Conservation (phyloP, 805 yeast species). For the Candida golubevii region DNA sequence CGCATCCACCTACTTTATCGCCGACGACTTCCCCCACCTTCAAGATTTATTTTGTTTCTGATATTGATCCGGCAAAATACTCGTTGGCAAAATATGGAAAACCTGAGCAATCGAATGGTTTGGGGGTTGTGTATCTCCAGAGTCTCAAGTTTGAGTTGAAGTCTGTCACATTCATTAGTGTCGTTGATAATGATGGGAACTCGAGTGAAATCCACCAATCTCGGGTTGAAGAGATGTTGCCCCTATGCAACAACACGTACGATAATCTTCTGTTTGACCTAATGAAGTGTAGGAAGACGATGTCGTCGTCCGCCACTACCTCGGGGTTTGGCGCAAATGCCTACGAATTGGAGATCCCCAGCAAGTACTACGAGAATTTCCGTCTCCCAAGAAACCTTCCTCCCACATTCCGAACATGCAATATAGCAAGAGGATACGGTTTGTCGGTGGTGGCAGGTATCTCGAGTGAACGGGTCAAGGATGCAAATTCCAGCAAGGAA, state of each 20-base stretch:
- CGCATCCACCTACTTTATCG: constrained; percentile 43
- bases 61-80: constrained; percentile 26
- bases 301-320: constrained; percentile 21
- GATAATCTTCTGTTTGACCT: constrained; percentile 39
- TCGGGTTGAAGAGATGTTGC: constrained; percentile 20
- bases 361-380: constrained; percentile 34
- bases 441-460: constrained; percentile 31
- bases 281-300: constrained; percentile 26
- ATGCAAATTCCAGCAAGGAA: constrained; percentile 16
- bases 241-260: constrained; percentile 30
- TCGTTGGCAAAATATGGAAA: constrained; percentile 27
- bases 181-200: constrained; percentile 20
- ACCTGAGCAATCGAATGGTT: constrained; percentile 43
- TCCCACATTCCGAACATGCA: constrained; percentile 56
- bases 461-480: constrained; percentile 19
- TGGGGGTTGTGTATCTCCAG: constrained; percentile 43
- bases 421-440: constrained; percentile 44
- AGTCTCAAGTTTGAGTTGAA: constrained; percentile 31
- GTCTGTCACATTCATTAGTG: constrained; percentile 23
- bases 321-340: constrained; percentile 10
- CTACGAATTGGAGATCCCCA: constrained; percentile 45
- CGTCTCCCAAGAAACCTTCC: constrained; percentile 44
- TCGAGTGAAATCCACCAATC: constrained; percentile 24
- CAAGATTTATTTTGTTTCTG: constrained; percentile 29
- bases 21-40: constrained; percentile 40